A percentile compares a stretch with the other conserved stretches of the same genome.
Conservation (phyloP, 2,329 filamentous ascomycete genomes). For the Lachnellula hyalina region DNA sequence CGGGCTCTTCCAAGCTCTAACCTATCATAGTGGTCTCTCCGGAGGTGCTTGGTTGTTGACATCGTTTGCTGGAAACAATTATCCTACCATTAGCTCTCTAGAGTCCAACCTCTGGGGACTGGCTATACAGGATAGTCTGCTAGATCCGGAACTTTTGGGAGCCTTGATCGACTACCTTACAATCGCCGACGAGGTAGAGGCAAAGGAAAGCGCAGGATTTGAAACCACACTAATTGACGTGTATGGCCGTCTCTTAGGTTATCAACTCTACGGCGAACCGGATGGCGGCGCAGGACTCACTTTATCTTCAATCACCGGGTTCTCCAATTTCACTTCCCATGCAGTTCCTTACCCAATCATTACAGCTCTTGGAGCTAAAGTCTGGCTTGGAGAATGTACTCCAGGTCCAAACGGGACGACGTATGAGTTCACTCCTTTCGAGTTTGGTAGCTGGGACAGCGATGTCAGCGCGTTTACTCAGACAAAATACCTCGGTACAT, state of each 20-base stretch:
- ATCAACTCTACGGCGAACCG: constrained; percentile 16
- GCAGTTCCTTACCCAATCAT: constrained; percentile 42
- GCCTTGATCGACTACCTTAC: constrained; percentile 25
- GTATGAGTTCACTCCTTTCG: constrained; percentile 62
- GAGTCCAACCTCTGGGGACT: constrained; percentile 36
- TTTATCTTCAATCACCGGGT: constrained; percentile 22
- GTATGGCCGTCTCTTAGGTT: constrained; percentile 21
- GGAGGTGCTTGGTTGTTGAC: constrained; percentile 43
- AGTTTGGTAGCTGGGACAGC: constrained; percentile 60
- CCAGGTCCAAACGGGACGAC: constrained; percentile 48
- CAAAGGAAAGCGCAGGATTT: constrained; percentile 28
- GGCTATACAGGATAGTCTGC: constrained; percentile 34
- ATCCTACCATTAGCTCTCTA: constrained; percentile 38
- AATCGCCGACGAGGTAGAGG: constrained; percentile 16
- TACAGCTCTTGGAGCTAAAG: constrained; percentile 35
- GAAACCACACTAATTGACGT: constrained; percentile 23
- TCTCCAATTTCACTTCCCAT: constrained; percentile 37
- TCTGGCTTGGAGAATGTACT: constrained; percentile 33
- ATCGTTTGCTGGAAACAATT: constrained; percentile 41
- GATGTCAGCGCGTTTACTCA: constrained; percentile 55
- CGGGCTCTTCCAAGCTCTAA: constrained; percentile 41
- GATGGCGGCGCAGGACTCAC: constrained; percentile 18
- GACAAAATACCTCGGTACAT: constrained; percentile 55
- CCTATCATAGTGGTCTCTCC: constrained; percentile 42
- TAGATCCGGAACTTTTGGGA: constrained; percentile 33